Evolutionary conservation across 2,329 filamentous ascomycete genomes (phyloP).

Genomic region (Dactylonectria macrodidyma): DNA sequence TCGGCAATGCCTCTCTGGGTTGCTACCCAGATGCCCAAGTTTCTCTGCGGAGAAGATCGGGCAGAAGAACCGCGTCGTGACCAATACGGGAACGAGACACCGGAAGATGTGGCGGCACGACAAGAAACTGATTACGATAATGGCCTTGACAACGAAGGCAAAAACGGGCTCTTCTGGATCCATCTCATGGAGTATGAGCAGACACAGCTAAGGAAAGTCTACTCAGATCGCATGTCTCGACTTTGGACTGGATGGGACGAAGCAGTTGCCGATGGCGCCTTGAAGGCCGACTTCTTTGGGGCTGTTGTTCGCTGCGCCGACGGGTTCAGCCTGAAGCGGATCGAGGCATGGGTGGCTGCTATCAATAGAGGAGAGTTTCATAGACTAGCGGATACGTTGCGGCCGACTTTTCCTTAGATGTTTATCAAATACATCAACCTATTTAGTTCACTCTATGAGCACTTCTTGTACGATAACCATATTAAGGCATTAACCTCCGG

Average conservation of each 20-base stretch:
- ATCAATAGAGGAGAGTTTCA: slow-evolving; percentile 18
- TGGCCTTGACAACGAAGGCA: slow-evolving; percentile 55
- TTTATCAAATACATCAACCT: no score
- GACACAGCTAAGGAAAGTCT: slow-evolving; percentile 55
- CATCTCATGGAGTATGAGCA: slow-evolving; percentile 58
- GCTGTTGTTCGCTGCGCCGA: slow-evolving; percentile 12
- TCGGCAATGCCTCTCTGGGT: slow-evolving; percentile 58
- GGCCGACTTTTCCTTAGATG: no score
- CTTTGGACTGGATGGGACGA: slow-evolving; percentile 51
- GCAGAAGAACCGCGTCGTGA: slow-evolving; percentile 51
- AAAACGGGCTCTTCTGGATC: slow-evolving; percentile 57
- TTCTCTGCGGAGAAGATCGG: slow-evolving; percentile 50
- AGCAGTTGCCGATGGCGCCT: slow-evolving; percentile 34
- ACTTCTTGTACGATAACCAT: no score
- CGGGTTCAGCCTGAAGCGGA: not conserved
- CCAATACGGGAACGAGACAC: slow-evolving; percentile 48
- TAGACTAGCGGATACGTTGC: slow-evolving; percentile 2
- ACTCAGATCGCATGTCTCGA: slow-evolving; percentile 47
- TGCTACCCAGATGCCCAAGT: slow-evolving; percentile 51
- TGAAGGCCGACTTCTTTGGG: slow-evolving; percentile 51
- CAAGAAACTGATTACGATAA: slow-evolving; percentile 29
- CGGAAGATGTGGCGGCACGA: slow-evolving; percentile 19
- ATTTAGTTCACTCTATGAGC: no score
- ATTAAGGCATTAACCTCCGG: no score
- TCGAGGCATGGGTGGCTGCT: slow-evolving; percentile 14